Evolutionary conservation across 139 green algal species (phyloP).

Genomic region (Micractinium sp.): DNA sequence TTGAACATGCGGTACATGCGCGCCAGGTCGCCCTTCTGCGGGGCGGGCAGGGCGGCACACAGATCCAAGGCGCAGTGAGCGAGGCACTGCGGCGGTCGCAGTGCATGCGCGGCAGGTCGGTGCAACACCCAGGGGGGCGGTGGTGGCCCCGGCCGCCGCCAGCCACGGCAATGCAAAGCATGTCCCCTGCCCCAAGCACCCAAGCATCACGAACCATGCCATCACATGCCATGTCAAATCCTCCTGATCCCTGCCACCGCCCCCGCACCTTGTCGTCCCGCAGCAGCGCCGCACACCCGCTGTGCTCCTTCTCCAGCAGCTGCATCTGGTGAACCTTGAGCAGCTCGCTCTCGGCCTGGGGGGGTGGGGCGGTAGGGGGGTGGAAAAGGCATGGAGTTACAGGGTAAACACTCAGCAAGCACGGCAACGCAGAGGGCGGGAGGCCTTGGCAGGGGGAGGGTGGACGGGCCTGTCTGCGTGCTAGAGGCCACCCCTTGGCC

Average conservation of each 20-base stretch:
- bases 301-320: conserved; percentile 97
- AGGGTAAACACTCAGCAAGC: no score
- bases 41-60: background rate
- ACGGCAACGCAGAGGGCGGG: no score
- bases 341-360: conserved; percentile 88
- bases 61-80: background rate
- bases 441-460: no score
- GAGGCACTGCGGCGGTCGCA: no score
- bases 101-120: no score
- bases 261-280: conserved; percentile 91
- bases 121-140: no score
- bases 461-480: no score
- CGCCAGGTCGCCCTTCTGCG: conserved; percentile 88
- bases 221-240: background rate
- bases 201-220: no score
- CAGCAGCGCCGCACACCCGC: conserved; percentile 87
- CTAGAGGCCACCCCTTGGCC: no score
- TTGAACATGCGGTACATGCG: conserved; percentile 98
- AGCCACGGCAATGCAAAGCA: no score
- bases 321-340: conserved; percentile 83
- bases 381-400: background rate
- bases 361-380: background rate
- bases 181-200: background rate
- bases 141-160: no score
- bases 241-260: background rate